Percentiles rank a stretch among this genome's conserved stretches.
Conservation (phyloP, 345 rosid species). For the Lepidium sativum region DNA sequence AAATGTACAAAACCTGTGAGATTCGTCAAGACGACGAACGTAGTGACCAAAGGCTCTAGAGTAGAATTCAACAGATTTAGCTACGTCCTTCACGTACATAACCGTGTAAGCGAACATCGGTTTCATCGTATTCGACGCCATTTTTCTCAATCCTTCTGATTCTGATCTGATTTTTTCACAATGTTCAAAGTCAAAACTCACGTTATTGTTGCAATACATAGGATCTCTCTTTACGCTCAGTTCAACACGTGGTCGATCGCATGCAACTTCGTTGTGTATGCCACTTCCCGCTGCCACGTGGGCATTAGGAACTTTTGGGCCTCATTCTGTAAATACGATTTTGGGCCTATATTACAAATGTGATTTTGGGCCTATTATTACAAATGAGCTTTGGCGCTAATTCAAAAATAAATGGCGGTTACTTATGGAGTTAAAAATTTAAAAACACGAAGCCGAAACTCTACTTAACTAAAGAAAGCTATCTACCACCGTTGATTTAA, state of each 20-base stretch:
- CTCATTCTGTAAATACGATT: too few species aligned
- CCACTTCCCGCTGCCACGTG: neutral
- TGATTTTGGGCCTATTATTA: neutral
- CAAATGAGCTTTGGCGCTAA: neutral
- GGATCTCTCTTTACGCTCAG: slow-evolving; percentile 25
- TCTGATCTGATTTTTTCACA: neutral
- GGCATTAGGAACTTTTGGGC: too few species aligned
- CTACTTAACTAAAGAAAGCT: neutral
- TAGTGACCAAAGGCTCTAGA: slow-evolving; percentile 59
- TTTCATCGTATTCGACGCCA: slow-evolving; percentile 34
- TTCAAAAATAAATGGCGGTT: too few species aligned
- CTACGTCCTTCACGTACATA: slow-evolving; percentile 62
- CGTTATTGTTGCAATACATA: neutral
- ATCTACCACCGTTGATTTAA: neutral
- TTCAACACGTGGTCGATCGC: slow-evolving; percentile 19
- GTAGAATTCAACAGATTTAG: slow-evolving; percentile 63
- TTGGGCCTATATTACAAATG: too few species aligned
- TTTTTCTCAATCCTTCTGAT: neutral
- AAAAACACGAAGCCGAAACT: too few species aligned
- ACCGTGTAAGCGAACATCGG: slow-evolving; percentile 61
- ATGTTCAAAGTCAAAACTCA: neutral
- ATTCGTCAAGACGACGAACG: slow-evolving; percentile 68
- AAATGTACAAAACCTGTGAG: slow-evolving; percentile 38
- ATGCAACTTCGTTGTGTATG: neutral
- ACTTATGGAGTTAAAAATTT: too few species aligned